These are phyloP conservation scores for Termitomyces sp. DNA, from an alignment of 768 basidiomycete species.

Conservation along the genomic window DNA sequence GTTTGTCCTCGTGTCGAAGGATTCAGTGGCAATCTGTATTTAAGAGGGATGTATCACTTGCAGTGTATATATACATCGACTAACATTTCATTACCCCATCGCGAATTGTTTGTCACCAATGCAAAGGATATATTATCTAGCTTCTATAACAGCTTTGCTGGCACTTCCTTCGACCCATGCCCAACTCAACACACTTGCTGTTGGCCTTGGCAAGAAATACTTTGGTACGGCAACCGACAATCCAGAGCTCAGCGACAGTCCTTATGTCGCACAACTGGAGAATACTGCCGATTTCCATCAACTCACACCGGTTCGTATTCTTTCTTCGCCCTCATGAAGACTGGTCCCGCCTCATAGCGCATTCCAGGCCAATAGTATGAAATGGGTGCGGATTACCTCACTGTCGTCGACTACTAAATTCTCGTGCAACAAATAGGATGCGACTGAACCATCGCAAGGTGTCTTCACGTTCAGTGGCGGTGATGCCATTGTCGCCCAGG, in stretches of 20 bases:
- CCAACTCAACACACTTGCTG: constrained; percentile 27
- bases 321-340: not conserved
- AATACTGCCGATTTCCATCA: constrained; percentile 40
- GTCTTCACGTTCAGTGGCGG: constrained; percentile 43
- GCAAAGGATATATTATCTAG: not conserved
- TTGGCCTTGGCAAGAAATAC: constrained; percentile 41
- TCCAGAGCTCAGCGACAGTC: constrained; percentile 37
- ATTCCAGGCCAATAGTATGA: constrained; percentile 47
- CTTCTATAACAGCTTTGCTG: not conserved
- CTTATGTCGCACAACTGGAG: constrained; percentile 36
- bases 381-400: constrained; percentile 39
- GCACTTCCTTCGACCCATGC: not conserved
- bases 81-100: not conserved
- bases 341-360: not conserved
- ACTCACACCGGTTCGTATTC: constrained; percentile 40
- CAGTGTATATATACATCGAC: not conserved
- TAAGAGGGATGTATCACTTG: not conserved
- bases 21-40: not conserved
- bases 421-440: constrained; percentile 30
- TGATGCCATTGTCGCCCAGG: constrained; percentile 41
- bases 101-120: not conserved
- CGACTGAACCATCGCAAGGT: constrained; percentile 46
- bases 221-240: constrained; percentile 51
- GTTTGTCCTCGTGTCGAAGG: not conserved
- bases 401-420: not conserved